Conservation (phyloP, 1,284 basidiomycete genomes). For the Takashimella tepidaria region DNA sequence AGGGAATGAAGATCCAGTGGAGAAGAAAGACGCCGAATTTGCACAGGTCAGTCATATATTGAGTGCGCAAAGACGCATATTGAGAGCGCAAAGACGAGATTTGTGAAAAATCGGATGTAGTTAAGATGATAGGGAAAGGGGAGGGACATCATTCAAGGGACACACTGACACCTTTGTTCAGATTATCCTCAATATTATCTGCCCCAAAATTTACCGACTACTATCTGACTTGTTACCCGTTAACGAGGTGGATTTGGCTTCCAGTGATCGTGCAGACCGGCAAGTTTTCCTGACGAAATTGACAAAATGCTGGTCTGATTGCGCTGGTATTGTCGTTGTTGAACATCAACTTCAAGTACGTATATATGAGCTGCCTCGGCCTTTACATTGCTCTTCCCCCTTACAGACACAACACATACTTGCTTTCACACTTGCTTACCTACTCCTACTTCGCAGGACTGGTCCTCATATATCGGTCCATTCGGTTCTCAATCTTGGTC, state of each 20-base stretch:
- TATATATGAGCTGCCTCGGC: no score
- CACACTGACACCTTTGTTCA: no score
- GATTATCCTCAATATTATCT: constrained; percentile 57
- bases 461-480: constrained; percentile 59
- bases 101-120: no score
- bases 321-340: constrained; percentile 60
- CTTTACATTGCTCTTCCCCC: no score
- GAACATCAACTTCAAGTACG: constrained; percentile 56
- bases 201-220: constrained; percentile 59
- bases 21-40: constrained; percentile 36
- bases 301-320: constrained; percentile 73
- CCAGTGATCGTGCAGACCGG: constrained; percentile 34
- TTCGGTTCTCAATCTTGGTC: constrained; percentile 60
- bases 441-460: constrained; percentile 52
- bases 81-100: no score
- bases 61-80: no score
- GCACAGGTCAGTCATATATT: constrained; percentile 30
- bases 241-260: constrained; percentile 23
- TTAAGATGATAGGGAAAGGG: no score
- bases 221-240: constrained; percentile 54
- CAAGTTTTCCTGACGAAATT: constrained; percentile 52
- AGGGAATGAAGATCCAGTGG: constrained; percentile 23
- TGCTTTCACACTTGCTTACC: background rate
- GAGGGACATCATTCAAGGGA: no score
- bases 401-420: background rate